Conservation (phyloP, 2,329 filamentous ascomycete species). For the Alternaria arborescens region DNA sequence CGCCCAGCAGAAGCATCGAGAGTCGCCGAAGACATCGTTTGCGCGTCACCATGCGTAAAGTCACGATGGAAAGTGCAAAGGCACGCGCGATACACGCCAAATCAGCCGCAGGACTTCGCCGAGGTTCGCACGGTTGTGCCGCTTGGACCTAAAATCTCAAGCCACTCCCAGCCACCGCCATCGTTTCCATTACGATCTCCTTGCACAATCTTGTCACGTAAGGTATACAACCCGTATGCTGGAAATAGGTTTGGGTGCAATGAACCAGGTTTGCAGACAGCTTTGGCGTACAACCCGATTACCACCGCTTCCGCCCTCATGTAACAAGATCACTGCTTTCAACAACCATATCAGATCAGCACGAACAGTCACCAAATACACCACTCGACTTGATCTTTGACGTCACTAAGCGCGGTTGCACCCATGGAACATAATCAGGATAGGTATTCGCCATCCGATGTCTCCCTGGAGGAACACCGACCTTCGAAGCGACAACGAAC, state of each 20-base stretch:
- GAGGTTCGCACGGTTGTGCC: constrained; percentile 1
- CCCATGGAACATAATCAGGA: constrained; percentile 19
- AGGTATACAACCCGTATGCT: background rate
- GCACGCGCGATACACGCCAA: background rate
- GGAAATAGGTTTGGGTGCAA: background rate
- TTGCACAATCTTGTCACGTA: background rate
- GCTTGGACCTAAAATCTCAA: background rate
- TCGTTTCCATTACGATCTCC: background rate
- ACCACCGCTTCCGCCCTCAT: background rate
- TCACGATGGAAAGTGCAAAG: background rate
- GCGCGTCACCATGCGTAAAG: background rate
- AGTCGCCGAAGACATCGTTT: background rate
- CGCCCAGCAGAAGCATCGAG: background rate
- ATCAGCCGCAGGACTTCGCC: background rate
- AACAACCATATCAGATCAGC: background rate
- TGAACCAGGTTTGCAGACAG: background rate
- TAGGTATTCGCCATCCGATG: constrained; percentile 5
- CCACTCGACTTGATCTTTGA: background rate
- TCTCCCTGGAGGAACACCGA: constrained; percentile 5
- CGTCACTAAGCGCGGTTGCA: background rate
- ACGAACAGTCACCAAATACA: background rate
- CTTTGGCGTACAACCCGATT: background rate
- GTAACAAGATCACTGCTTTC: background rate
- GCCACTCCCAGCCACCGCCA: background rate
- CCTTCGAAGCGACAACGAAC: constrained; percentile 26